A percentile compares a stretch with the other conserved stretches of the same genome.
Conservation (phyloP, 495 filamentous ascomycete genomes). For the Penicillium waksmanii region DNA sequence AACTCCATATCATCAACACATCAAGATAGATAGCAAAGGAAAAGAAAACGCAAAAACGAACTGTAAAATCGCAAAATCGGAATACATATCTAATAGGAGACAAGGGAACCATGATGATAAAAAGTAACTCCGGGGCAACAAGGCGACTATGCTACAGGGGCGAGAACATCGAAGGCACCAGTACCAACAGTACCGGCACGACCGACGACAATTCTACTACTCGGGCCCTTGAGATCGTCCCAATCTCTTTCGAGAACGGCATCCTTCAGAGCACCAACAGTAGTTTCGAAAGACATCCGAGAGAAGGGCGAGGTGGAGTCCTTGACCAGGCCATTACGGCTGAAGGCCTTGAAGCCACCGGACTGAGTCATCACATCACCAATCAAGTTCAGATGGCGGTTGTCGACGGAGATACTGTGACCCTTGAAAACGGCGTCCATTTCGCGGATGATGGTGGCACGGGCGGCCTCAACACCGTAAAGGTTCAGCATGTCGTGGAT, state of each 20-base stretch:
- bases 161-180: constrained; percentile 87
- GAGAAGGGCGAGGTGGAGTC: constrained; percentile 84
- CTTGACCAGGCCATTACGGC: constrained; percentile 78
- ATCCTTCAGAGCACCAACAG: constrained; percentile 87
- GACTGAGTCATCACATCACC: constrained; percentile 94
- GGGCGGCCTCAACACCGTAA: constrained; percentile 94
- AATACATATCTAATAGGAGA: constrained; percentile 7
- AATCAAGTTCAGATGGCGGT: constrained; percentile 91
- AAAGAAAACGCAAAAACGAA: constrained; percentile 20
- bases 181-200: constrained; percentile 82
- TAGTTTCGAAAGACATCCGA: constrained; percentile 99
- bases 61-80: background rate
- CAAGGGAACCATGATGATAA: constrained; percentile 1
- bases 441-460: constrained; percentile 83
- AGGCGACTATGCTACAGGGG: constrained; percentile 56
- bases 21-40: constrained; percentile 32
- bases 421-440: constrained; percentile 83
- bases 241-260: constrained; percentile 86
- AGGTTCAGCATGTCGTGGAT: constrained; percentile 78
- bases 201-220: constrained; percentile 85
- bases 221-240: constrained; percentile 85
- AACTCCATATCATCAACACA: constrained; percentile 50
- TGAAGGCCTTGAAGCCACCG: constrained; percentile 88
- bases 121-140: constrained; percentile 25
- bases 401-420: constrained; percentile 93